Percentiles rank a stretch among this genome's conserved stretches.
Evolutionary conservation across 2,329 filamentous ascomycete species (phyloP).

Genomic region (Stachybotrys echinatus): DNA sequence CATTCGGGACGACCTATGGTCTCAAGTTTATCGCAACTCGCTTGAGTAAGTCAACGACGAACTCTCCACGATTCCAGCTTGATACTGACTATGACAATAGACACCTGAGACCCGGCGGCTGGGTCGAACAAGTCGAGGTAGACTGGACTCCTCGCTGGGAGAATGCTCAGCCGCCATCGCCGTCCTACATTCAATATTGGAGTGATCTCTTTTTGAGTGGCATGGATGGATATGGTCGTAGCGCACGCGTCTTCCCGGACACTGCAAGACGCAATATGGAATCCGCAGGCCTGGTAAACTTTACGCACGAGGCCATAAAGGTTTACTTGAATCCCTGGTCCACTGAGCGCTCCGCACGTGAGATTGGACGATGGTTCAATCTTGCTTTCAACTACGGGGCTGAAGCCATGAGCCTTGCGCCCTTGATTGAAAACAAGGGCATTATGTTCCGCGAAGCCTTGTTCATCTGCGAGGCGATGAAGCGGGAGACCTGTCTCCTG

Average conservation of each 20-base stretch:
- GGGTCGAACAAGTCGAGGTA: slow-evolving; percentile 84
- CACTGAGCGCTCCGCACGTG: slow-evolving; percentile 55
- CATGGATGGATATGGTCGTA: slow-evolving; percentile 59
- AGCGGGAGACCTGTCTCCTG: slow-evolving; percentile 63
- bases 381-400: slow-evolving; percentile 68
- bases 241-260: slow-evolving; percentile 52
- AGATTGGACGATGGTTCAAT: slow-evolving; percentile 80
- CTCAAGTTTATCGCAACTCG: slow-evolving; percentile 64
- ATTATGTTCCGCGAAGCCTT: slow-evolving; percentile 54
- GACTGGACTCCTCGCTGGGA: slow-evolving; percentile 74
- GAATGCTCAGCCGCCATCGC: slow-evolving; percentile 52
- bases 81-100: slow-evolving; percentile 29
- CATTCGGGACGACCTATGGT: slow-evolving; percentile 64
- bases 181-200: slow-evolving; percentile 63
- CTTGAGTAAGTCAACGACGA: slow-evolving; percentile 46
- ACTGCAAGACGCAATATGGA: slow-evolving; percentile 56
- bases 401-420: slow-evolving; percentile 66
- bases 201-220: slow-evolving; percentile 62
- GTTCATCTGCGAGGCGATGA: slow-evolving; percentile 56
- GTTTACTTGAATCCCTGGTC: slow-evolving; percentile 74
- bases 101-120: slow-evolving; percentile 73
- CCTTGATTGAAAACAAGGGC: slow-evolving; percentile 53
- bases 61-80: not conserved
- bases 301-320: slow-evolving; percentile 63
- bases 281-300: slow-evolving; percentile 71